phyloP scores from a whole-genome alignment of 2,329 filamentous ascomycete genomes.

The Botrytis medusae region DNA sequence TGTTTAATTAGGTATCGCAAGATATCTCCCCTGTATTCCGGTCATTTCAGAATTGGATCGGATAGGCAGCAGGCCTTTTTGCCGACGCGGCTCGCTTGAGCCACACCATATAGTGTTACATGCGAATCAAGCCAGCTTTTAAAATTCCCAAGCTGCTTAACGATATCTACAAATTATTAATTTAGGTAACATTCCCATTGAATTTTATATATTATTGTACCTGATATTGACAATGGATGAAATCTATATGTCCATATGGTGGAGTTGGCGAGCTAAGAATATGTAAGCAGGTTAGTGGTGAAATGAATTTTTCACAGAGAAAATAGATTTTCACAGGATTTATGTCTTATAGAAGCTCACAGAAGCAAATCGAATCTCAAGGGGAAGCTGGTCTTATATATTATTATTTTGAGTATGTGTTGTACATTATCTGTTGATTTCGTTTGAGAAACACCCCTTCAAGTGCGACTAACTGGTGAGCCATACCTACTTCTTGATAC shows the following conservation, averaged over 20 bases:
- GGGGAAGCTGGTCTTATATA: neutral
- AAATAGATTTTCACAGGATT: no score
- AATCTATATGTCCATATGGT: neutral
- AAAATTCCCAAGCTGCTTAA: neutral
- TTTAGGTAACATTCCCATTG: no score
- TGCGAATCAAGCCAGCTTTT: neutral
- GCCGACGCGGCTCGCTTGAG: neutral
- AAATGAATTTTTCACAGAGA: neutral
- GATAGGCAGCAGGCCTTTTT: neutral
- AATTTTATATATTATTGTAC: neutral
- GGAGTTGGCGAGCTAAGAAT: neutral
- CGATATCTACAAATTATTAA: no score
- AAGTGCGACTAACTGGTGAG: neutral
- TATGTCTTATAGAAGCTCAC: neutral
- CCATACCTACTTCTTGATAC: neutral
- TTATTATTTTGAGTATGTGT: neutral
- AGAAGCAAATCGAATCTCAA: neutral
- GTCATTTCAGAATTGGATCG: neutral
- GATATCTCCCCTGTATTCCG: neutral
- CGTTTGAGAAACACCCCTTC: neutral
- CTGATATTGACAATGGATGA: neutral
- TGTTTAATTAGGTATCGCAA: neutral
- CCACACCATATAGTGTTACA: neutral
- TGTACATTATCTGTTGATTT: neutral
- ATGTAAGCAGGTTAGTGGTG: neutral